phyloP scores from a whole-genome alignment of 805 yeast genomes.

The Nakazawaea ambrosiae region DNA sequence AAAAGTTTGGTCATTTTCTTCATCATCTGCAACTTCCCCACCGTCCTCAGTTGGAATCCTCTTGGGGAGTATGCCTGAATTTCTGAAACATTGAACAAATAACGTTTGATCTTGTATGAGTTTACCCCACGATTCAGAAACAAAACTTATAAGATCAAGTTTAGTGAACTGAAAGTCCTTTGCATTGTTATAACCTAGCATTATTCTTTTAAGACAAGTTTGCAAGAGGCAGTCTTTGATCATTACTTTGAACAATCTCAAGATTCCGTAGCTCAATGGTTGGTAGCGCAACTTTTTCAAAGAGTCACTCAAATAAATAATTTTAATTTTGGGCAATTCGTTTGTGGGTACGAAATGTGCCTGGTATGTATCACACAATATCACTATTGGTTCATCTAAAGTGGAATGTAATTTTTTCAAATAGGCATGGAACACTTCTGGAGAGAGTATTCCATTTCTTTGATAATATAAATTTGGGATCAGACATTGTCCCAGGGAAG shows the following conservation, averaged over 20 bases:
- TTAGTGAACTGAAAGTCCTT: constrained; percentile 14
- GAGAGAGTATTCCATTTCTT: constrained; percentile 18
- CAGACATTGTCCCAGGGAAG: neutral
- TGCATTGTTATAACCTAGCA: constrained; percentile 5
- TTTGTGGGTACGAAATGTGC: constrained; percentile 29
- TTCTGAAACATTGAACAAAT: constrained; percentile 16
- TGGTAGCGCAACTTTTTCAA: constrained; percentile 16
- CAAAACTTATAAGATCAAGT: constrained; percentile 17
- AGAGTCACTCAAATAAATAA: constrained; percentile 22
- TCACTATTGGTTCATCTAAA: constrained; percentile 16
- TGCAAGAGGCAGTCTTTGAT: constrained; percentile 18
- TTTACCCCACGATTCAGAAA: constrained; percentile 16
- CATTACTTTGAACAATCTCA: constrained; percentile 24
- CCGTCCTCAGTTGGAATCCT: neutral
- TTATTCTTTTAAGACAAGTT: constrained; percentile 11
- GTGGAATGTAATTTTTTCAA: constrained; percentile 15
- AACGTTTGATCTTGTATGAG: neutral
- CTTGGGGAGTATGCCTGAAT: constrained; percentile 16
- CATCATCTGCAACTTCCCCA: neutral
- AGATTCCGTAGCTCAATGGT: constrained; percentile 27
- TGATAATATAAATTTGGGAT: constrained; percentile 15
- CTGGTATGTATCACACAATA: constrained; percentile 27
- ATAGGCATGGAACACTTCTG: constrained; percentile 21
- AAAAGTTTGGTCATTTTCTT: constrained; percentile 6
- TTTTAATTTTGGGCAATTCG: constrained; percentile 19